Evolutionary conservation across 768 basidiomycete genomes (phyloP).

Genomic region (Xerocomus potaroensis): DNA sequence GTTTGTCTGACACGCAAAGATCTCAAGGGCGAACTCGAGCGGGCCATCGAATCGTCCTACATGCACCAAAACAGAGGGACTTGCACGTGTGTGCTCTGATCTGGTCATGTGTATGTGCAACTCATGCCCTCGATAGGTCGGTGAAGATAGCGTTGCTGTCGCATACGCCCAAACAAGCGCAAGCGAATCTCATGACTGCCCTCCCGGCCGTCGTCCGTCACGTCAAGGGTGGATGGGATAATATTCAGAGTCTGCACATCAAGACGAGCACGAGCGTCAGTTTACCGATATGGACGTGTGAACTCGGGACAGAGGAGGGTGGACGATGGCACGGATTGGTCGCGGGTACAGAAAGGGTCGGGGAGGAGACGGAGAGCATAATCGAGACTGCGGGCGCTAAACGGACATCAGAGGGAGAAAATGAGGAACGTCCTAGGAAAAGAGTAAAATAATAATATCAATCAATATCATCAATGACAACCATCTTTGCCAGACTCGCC

Average conservation of each 20-base stretch:
- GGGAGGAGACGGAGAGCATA: conserved; percentile 2
- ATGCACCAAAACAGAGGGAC: conserved; percentile 95
- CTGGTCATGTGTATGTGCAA: neutral
- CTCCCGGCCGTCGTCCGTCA: conserved; percentile 68
- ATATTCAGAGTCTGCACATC: conserved; percentile 83
- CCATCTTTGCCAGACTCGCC: conserved; percentile 6
- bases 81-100: conserved; percentile 63
- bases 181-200: conserved; percentile 73
- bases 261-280: conserved; percentile 83
- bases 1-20: conserved; percentile 87
- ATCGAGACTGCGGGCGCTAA: conserved; percentile 9
- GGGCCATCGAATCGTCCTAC: conserved; percentile 90
- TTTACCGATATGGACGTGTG: conserved; percentile 89
- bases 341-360: conserved; percentile 7
- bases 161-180: conserved; percentile 67
- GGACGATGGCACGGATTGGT: conserved; percentile 31
- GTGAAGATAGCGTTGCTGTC: conserved; percentile 77
- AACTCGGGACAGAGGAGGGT: conserved; percentile 48
- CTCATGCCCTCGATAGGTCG: conserved; percentile 44
- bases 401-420: conserved; percentile 7
- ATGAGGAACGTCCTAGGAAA: conserved; percentile 17
- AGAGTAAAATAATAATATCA: conserved; percentile 4
- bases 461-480: no score
- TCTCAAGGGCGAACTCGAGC: conserved; percentile 88
- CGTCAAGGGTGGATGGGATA: conserved; percentile 83